Conservation (phyloP, 2,329 filamentous ascomycete genomes). For the Torrubiella hemipterigena region DNA sequence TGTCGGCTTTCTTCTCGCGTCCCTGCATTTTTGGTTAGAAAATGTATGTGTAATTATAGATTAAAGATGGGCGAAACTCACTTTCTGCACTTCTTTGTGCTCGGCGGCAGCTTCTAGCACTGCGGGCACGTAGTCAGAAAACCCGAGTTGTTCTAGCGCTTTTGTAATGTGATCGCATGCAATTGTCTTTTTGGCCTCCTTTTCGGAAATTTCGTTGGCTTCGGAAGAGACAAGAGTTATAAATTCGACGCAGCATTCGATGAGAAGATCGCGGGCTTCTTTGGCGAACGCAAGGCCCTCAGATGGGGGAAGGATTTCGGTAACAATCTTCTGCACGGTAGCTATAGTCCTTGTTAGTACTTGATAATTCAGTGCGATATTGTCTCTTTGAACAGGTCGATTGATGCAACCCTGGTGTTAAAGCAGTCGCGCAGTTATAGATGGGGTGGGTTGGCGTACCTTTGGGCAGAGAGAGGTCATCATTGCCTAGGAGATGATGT, state of each 20-base stretch:
- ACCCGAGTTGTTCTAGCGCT: constrained; percentile 83
- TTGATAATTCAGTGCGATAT: neutral
- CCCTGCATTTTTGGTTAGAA: constrained; percentile 54
- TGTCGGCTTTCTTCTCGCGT: constrained; percentile 93
- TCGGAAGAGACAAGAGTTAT: constrained; percentile 98
- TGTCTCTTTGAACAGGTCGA: no score
- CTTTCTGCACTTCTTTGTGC: constrained; percentile 89
- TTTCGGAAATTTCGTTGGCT: constrained; percentile 97
- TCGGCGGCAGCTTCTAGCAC: constrained; percentile 79
- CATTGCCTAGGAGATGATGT: constrained; percentile 36
- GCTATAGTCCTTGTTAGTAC: constrained; percentile 29
- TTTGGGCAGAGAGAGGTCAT: constrained; percentile 54
- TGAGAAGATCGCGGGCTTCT: constrained; percentile 86
- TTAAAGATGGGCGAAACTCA: constrained; percentile 27
- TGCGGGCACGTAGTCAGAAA: constrained; percentile 80
- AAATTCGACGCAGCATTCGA: constrained; percentile 98
- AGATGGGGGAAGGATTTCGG: constrained; percentile 74
- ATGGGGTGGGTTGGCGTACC: constrained; percentile 27
- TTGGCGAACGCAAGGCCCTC: constrained; percentile 79
- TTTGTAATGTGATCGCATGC: constrained; percentile 96
- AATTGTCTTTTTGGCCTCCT: constrained; percentile 98
- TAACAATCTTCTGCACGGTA: constrained; percentile 76
- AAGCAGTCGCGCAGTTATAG: neutral
- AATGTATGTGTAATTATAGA: constrained; percentile 33
- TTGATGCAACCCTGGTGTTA: no score